These are phyloP conservation scores for Aegilops tauschii DNA, from an alignment of 176 grass and related monocot species.

Conservation along the genomic window DNA sequence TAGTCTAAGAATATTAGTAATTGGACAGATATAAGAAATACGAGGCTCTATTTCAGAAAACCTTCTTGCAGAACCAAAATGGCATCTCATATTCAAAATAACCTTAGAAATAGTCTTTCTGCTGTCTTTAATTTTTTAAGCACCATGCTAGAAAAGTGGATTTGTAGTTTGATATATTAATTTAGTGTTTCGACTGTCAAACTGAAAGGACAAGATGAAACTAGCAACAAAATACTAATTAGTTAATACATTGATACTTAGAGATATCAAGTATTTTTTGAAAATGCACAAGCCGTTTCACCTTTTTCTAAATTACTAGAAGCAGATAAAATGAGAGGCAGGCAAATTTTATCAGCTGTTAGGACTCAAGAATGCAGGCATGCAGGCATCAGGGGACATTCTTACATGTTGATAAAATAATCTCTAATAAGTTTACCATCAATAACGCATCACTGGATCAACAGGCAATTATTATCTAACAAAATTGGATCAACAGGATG, in stretches of 20 bases:
- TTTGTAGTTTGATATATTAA: background rate
- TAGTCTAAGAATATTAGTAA: background rate
- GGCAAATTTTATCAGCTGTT: background rate
- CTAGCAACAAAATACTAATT: background rate
- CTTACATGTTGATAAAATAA: background rate
- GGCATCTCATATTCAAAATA: background rate
- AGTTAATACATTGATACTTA: background rate
- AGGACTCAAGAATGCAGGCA: background rate
- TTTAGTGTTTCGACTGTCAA: background rate
- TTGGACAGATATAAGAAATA: background rate
- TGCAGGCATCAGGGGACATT: background rate
- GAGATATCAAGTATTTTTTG: background rate
- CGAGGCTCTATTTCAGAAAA: background rate
- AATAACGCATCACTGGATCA: background rate
- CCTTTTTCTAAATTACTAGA: slow-evolving; percentile 1
- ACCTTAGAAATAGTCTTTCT: background rate
- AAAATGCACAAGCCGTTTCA: background rate
- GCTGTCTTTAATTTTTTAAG: background rate
- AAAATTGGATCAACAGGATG: background rate
- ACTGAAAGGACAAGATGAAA: background rate
- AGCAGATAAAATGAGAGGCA: background rate
- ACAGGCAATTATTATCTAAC: background rate
- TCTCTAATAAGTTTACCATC: background rate
- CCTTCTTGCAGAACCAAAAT: background rate
- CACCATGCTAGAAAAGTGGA: background rate